Evolutionary conservation across 495 filamentous ascomycete genomes (phyloP), one percentile per base, ranked within the genome.

Genomic region (Trypethelium eluteriae): DNA sequence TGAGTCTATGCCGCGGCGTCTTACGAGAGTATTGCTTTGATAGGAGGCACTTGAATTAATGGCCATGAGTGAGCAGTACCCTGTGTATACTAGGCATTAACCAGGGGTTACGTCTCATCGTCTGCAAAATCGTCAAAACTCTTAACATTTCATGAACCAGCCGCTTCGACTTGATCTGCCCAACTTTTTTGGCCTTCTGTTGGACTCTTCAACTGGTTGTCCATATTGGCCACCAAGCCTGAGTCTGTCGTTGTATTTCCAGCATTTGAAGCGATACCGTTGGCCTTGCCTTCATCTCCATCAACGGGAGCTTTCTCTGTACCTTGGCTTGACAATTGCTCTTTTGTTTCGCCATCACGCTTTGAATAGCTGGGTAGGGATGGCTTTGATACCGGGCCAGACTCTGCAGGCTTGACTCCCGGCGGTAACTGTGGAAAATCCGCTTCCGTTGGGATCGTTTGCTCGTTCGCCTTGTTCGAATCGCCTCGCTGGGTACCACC

Each of bases 391-490:
- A 32, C 53, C 36, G 53, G 53, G 14, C 53, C 63, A 18, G 63
- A 39, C 5, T 65, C 63, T 65, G 39, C 16, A 38, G 39, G 41
- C 59, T 47, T 64, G 14, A 34, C 41, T 35, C 64, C 56, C 9
- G 65, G 57, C 12, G 73, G 73, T 1, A 75, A 70, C 11, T 73
- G 70, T 3, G 73, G 73, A 66, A 75, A 75, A 44, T 75, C 73
- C 9, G 68, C 53, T 32, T 68, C 62, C 2, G 64, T 38, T 36
- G 73, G 73, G 2, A 69, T 67, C 11, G 63, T 46, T 62, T 70
- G 63, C 47, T 70, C 18, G 63, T 9, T 64, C 50, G 36, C 2
- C 11, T 12, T 36, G 53, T 66, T 38, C n/a, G 62, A 12, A 32
- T 49, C 11, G 56, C 67, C 69, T 49, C 67, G 66, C 35, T 67